Evolutionary conservation across 768 basidiomycete genomes (phyloP), one percentile per base, ranked within the genome.

Genomic region (Kwoniella heveanensis): DNA sequence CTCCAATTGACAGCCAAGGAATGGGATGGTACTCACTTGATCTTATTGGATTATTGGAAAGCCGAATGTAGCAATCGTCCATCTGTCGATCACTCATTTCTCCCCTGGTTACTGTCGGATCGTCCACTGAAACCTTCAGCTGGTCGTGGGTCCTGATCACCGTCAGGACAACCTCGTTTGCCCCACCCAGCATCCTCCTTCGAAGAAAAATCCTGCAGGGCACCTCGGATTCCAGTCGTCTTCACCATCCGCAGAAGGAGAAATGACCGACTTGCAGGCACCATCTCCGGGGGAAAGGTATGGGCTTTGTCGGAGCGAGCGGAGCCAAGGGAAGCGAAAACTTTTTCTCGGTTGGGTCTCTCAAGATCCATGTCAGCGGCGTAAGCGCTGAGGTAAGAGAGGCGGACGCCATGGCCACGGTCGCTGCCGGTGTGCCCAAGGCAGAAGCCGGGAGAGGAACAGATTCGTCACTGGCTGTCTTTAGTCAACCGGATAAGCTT

Each of bases 71-170:
- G 39, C 9, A 44, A 44, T 44, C 39, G 39, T 44, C 15, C 3
- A 44, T 8, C 3, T 17, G 39, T 44, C 17, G 39, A 44, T 44
- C 39, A 44, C 10, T 44, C 17, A 44, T 17, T 44, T 44, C 15
- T 19, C 39, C 15, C 39, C 39, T 44, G 39, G 39, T 44, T 44
- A 44, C 39, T 44, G 39, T 44, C 39, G 39, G 39, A 44, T 44
- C 39, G 39, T 19, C 39, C 39, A 10, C 39, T 44, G 39, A 44
- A 44, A 44, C 39, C 39, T 44, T 44, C 39, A 44, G 39, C 39
- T 44, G 39, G 4, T n/a, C n/a, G n/a, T 44, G 10, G 8, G 39
- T 19, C 39, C 39, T 44, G 39, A 44, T 44, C 39, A 44, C 6
- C 39, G 39, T 44, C 9, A 17, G 39, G 39, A 10, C 9, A 17